These are phyloP conservation scores for Lotmaria passim DNA, from an alignment of 208 protist species.

Conservation along the genomic window DNA sequence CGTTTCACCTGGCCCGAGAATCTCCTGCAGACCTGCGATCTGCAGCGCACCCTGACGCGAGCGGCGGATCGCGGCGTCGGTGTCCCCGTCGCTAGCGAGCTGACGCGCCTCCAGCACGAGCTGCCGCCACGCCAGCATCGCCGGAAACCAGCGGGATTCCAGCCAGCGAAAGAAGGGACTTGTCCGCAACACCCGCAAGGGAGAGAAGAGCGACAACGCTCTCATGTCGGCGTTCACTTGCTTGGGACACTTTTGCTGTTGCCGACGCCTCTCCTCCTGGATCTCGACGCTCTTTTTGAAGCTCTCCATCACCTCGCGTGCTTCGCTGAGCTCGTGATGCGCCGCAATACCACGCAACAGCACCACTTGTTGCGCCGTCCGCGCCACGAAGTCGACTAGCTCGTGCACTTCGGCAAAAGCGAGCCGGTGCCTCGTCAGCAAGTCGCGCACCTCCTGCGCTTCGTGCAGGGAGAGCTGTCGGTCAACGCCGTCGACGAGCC, in stretches of 20 bases:
- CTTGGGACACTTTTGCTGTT: not conserved
- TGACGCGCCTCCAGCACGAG: constrained; percentile 43
- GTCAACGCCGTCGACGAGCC: constrained; percentile 59
- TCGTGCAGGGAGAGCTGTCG: constrained; percentile 67
- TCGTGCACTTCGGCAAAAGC: constrained; percentile 45
- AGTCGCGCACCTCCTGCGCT: constrained; percentile 38
- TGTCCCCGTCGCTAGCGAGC: constrained; percentile 37
- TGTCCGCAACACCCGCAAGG: constrained; percentile 19
- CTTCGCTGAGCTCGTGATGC: constrained; percentile 42
- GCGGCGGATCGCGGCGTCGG: constrained; percentile 40
- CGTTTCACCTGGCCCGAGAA: constrained; percentile 67
- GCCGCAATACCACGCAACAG: constrained; percentile 47
- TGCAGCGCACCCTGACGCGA: constrained; percentile 47
- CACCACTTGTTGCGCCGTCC: constrained; percentile 50
- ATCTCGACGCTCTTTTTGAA: constrained; percentile 29
- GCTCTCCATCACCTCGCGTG: constrained; percentile 39
- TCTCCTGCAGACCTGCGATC: constrained; percentile 57
- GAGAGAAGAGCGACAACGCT: constrained; percentile 1
- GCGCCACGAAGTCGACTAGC: constrained; percentile 42
- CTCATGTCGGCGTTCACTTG: not conserved
- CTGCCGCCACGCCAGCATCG: constrained; percentile 62
- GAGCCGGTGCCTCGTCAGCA: constrained; percentile 35
- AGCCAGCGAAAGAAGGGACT: constrained; percentile 72
- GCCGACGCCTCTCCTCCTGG: constrained; percentile 6
- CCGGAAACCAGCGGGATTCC: constrained; percentile 69